Base-by-base conservation (phyloP, 1,139 yeast genomes). In the Chernovozyma sophiae-reginae region DNA sequence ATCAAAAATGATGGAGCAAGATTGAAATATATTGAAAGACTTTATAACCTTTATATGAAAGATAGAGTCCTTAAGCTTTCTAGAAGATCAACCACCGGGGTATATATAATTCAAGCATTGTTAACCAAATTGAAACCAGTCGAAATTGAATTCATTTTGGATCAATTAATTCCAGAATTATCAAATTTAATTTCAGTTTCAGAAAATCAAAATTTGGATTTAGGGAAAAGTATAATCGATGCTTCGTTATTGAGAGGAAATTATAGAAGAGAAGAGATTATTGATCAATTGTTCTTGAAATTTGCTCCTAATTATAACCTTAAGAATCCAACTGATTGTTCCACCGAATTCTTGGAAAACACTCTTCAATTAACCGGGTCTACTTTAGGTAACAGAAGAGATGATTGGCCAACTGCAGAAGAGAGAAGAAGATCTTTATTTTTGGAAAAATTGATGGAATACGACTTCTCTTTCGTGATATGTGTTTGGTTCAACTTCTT, bases 381-480 rank as follows among this genome's bases (percentile, higher is more conserved):
- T 0, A 86, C 95, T 1, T 63, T 86, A 41, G 94, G 94, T 23
- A 84, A 85, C 55, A 82, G 87, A 2, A 74, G 77, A 47, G 95
- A 81, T 48, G 95, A 86, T 55, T 85, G 95, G 95, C 95, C 95
- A 33, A 85, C 95, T 1, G 85, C 92, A 0, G 92, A 84, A 49
- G 95, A 86, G 56, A 78, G 95, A 68, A 80, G 92, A 63, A 70
- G 94, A 44, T 71, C 95, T 0, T 54, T 86, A 24, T 81, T 87
- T 49, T 62, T 85, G 42, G 92, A 86, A 52, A 77, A 81, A 45
- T 63, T 87, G 40, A 76, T 83, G 60, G 77, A 73, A 27, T 84
- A 77, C 50, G 92, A 86, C 48, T 68, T 68, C 33, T 63, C 68
- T 33, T 79, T 86, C 46, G 65, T 81, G 16, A 62, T 73, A 15